A percentile compares a stretch with the other conserved stretches of the same genome.
Conservation (phyloP, 169 alveolate genomes). For the Cryptosporidium muris region DNA sequence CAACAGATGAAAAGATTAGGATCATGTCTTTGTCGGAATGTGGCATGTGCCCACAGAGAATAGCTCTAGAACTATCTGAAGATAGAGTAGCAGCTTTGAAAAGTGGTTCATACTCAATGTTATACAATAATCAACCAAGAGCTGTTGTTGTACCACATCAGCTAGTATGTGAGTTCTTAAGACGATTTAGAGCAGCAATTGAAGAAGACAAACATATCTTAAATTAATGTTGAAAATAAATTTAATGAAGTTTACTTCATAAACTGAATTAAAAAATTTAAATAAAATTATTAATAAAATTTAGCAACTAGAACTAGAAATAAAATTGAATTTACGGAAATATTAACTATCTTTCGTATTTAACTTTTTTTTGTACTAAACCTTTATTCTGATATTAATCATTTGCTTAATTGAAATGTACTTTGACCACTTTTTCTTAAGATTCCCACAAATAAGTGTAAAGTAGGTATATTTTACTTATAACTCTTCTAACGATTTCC, state of each 20-base stretch:
- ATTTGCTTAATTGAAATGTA: too few species aligned
- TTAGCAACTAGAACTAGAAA: background rate
- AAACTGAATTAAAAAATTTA: too few species aligned
- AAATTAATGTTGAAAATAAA: background rate
- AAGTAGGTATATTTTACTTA: too few species aligned
- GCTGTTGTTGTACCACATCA: conserved; percentile 71
- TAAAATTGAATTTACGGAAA: background rate
- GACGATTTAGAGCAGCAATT: conserved; percentile 69
- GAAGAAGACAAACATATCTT: conserved; percentile 69
- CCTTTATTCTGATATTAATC: too few species aligned
- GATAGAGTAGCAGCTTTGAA: conserved; percentile 71
- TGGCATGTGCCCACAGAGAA: conserved; percentile 71
- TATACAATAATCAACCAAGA: conserved; percentile 59
- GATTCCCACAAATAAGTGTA: too few species aligned
- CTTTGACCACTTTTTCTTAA: too few species aligned
- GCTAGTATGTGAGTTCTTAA: conserved; percentile 57
- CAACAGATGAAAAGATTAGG: conserved; percentile 66
- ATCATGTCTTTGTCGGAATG: conserved; percentile 56
- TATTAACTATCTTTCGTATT: too few species aligned
- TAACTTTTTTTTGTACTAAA: too few species aligned
- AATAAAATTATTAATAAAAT: too few species aligned
- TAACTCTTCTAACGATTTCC: too few species aligned
- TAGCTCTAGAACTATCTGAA: conserved; percentile 68
- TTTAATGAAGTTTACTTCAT: background rate
- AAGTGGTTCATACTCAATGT: conserved; percentile 67